A percentile compares a stretch with the other conserved stretches of the same genome.
phyloP scores from a whole-genome alignment of 106 monocot species.

The Platanthera guangdongensis region DNA sequence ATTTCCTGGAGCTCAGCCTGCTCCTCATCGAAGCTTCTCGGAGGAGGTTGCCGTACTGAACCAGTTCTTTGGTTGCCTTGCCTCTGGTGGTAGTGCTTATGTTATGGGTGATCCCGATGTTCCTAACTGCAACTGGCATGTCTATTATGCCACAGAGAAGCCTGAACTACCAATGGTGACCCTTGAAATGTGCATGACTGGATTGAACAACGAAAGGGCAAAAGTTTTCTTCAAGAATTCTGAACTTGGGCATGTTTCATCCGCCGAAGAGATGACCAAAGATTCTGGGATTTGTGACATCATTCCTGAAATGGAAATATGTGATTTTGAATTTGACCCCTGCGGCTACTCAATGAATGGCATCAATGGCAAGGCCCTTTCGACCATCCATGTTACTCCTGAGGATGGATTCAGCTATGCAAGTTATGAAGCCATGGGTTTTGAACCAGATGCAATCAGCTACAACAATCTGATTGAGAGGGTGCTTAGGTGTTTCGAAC shows the following conservation, averaged over 20 bases:
- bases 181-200: conserved; percentile 97
- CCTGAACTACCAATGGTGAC: conserved; percentile 60
- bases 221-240: conserved; percentile 71
- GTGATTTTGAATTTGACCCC: conserved; percentile 90
- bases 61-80: conserved; percentile 41
- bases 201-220: conserved; percentile 37
- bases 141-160: conserved; percentile 68
- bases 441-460: conserved; percentile 27
- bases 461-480: conserved; percentile 33
- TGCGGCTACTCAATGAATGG: conserved; percentile 91
- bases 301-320: conserved; percentile 74
- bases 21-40: conserved; percentile 75
- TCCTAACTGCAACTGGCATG: conserved; percentile 75
- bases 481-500: conserved; percentile 33
- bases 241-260: not conserved
- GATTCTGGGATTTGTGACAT: conserved; percentile 57
- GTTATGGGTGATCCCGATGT: conserved; percentile 41
- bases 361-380: conserved; percentile 35
- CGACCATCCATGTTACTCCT: conserved; percentile 81
- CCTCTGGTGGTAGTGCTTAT: conserved; percentile 54
- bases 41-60: conserved; percentile 76
- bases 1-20: conserved; percentile 71
- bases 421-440: conserved; percentile 79
- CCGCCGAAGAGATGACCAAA: conserved; percentile 62
- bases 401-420: conserved; percentile 89